phyloP scores from a whole-genome alignment of 148 eudicot genomes.

The Fagopyrum homotropicum region DNA sequence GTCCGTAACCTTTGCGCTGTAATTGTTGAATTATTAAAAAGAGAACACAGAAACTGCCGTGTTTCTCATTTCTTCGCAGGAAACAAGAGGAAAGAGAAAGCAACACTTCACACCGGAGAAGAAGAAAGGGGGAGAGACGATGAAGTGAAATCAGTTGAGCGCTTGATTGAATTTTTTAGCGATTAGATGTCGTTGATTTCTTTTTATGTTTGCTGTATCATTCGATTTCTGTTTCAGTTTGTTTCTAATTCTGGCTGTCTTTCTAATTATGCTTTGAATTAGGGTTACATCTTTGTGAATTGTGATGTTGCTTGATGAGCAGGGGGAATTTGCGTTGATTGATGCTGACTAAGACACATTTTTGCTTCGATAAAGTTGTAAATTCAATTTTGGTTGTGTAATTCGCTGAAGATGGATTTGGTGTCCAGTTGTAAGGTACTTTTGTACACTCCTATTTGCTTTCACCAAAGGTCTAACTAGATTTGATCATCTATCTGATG shows the following conservation, averaged over 20 bases:
- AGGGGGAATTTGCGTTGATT: not conserved
- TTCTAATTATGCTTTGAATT: not conserved
- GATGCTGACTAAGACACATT: conserved; percentile 17
- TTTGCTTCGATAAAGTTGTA: not conserved
- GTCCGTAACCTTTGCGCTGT: conserved; percentile 27
- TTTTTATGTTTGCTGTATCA: not conserved
- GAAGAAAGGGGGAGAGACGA: not conserved
- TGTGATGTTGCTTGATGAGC: not conserved
- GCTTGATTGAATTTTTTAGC: not conserved
- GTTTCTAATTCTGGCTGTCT: not conserved
- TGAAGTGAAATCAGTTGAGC: not conserved
- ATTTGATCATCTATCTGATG: not conserved
- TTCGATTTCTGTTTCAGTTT: not conserved
- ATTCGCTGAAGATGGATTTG: conserved; percentile 47
- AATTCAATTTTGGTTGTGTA: conserved; percentile 12
- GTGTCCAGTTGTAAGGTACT: conserved; percentile 69
- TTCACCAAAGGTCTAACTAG: not conserved
- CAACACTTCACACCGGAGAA: conserved; percentile 3
- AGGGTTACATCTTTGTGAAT: not conserved
- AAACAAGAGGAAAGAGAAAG: not conserved
- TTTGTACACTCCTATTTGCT: not conserved
- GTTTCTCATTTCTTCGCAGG: not conserved
- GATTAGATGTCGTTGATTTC: not conserved
- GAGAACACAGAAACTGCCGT: conserved; percentile 11
- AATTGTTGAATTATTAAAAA: conserved; percentile 8